These are phyloP conservation scores for Talaromyces sp. DNA, from an alignment of 2,329 filamentous ascomycete genomes.

Conservation along the genomic window DNA sequence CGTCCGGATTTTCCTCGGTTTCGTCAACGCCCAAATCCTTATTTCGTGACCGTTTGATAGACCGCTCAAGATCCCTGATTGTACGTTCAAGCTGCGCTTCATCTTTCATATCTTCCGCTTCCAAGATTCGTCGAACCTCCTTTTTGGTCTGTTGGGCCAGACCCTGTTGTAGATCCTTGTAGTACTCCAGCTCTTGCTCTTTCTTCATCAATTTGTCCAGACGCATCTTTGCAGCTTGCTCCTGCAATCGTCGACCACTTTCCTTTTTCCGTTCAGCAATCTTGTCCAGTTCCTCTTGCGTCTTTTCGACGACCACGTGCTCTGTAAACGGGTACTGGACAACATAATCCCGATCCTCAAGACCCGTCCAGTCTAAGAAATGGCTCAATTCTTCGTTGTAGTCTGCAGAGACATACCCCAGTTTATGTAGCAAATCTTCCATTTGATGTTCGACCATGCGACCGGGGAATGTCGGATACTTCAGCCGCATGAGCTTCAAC, in stretches of 20 bases:
- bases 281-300: conserved; percentile 82
- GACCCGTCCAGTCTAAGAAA: conserved; percentile 83
- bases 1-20: conserved; percentile 67
- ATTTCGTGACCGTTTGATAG: conserved; percentile 81
- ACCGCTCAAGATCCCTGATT: conserved; percentile 84
- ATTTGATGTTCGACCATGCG: conserved; percentile 83
- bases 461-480: conserved; percentile 83
- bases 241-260: conserved; percentile 81
- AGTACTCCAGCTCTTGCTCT: conserved; percentile 92
- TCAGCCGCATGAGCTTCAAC: conserved; percentile 79
- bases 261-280: conserved; percentile 94
- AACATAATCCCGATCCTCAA: conserved; percentile 83
- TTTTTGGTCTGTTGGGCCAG: conserved; percentile 80
- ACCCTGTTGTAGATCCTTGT: conserved; percentile 71
- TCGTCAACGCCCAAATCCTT: conserved; percentile 90
- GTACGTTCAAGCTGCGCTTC: conserved; percentile 78
- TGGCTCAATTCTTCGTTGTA: conserved; percentile 71
- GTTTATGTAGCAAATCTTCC: conserved; percentile 78
- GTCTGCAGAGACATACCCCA: conserved; percentile 81
- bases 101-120: conserved; percentile 87
- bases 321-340: conserved; percentile 93
- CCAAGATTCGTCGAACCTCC: conserved; percentile 77
- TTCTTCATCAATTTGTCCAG: conserved; percentile 93
- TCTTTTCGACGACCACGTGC: conserved; percentile 84
- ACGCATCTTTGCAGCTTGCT: conserved; percentile 96